phyloP scores from a whole-genome alignment of 805 yeast species.

The Cyberlindnera americana region DNA sequence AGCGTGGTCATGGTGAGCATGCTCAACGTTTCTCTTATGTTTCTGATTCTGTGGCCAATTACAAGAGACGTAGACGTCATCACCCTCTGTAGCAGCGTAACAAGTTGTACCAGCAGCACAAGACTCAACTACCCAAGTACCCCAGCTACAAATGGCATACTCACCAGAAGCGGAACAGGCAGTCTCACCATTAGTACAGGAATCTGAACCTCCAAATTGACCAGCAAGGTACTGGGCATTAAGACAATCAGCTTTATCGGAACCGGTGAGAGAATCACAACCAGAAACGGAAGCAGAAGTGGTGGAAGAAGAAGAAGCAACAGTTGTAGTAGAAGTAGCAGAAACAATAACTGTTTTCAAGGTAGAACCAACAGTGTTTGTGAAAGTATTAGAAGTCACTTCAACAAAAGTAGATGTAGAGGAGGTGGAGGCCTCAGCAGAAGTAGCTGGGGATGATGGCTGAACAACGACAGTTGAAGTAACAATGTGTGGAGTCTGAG shows the following conservation, averaged over 20 bases:
- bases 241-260: constrained; percentile 39
- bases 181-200: constrained; percentile 46
- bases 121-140: constrained; percentile 50
- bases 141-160: constrained; percentile 54
- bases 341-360: constrained; percentile 12
- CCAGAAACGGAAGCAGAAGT: constrained; percentile 18
- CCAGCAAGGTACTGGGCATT: constrained; percentile 43
- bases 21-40: constrained; percentile 27
- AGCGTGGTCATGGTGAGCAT: constrained; percentile 5
- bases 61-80: constrained; percentile 46
- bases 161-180: constrained; percentile 50
- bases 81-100: constrained; percentile 44
- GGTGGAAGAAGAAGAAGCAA: constrained; percentile 7
- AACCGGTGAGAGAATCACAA: constrained; percentile 37
- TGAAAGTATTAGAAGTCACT: constrained; percentile 11
- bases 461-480: background rate
- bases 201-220: constrained; percentile 36
- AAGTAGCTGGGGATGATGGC: background rate
- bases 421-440: constrained; percentile 6
- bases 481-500: no score
- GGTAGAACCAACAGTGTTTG: constrained; percentile 10
- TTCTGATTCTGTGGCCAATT: constrained; percentile 32
- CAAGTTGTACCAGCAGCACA: constrained; percentile 68
- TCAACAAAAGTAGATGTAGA: constrained; percentile 4
- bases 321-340: constrained; percentile 4